Base-by-base conservation (phyloP, 2,329 filamentous ascomycete genomes). In the Hawksworthiomyces lignivorus region DNA sequence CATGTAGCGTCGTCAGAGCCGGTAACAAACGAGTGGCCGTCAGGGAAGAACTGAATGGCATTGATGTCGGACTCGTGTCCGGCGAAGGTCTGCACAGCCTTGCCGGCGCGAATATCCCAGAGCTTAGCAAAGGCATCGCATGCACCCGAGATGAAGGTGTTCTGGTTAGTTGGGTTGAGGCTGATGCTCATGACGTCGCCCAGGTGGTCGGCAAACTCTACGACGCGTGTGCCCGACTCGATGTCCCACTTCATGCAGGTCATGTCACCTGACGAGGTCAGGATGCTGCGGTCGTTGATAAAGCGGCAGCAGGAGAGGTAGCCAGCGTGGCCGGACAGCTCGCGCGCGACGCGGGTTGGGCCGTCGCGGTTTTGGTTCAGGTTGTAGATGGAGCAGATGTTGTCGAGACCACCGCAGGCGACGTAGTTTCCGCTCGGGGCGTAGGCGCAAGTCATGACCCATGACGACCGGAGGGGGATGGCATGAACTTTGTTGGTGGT, bases 161-260 rank as follows among this genome's bases (percentile, higher is more conserved):
- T 97, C 67, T 95, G 89, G 70, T 97, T 96, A 49, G 94, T 94
- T 1, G 92, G 92, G 70, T 98, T 97, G 65, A 98, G 86, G 75
- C 90, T 97, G 69, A 97, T 88, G 73, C 90, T 97, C 92, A 98
- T 98, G 54, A 98, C 92, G 60, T 98, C 92, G 61, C 92, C 92
- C 10, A 98, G 75, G 62, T 98, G 92, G 67, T 98, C 92, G 58
- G 92, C 92, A 54, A 97, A 98, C 63, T 98, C 92, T 59, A 89
- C 94, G 31, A 95, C 85, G 70, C 96, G 96, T 52, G 89, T 87
- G 44, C 92, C 92, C 1, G 90, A 94, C 68, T 98, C 92, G 51
- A 98, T 90, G 70, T 98, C 92, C 92, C 92, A 98, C 60, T 97
- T 86, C 83, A 97, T 96, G 65, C 92, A 98, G 39, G 92, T 98